Conservation (phyloP, 2,329 filamentous ascomycete species). For the Exophiala bonariae region DNA sequence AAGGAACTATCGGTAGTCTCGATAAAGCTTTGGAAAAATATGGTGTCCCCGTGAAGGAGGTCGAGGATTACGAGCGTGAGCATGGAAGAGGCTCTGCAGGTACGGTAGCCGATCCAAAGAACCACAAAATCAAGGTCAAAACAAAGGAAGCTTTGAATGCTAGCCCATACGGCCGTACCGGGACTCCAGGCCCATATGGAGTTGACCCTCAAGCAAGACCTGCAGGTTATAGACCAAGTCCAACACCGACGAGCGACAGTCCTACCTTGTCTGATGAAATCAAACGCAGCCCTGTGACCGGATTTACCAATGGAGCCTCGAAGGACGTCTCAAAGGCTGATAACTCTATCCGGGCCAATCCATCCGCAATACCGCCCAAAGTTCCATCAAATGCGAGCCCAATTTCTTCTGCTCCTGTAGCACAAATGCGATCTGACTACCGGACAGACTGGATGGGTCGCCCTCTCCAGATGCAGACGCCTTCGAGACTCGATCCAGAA, state of each 20-base stretch:
- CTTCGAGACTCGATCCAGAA: constrained; percentile 11
- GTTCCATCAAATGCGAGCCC: constrained; percentile 4
- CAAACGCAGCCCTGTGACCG: constrained; percentile 12
- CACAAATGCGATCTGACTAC: background rate
- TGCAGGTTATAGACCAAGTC: constrained; percentile 23
- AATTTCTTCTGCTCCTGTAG: constrained; percentile 4
- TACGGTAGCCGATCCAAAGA: constrained; percentile 29
- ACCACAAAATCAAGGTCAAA: constrained; percentile 27
- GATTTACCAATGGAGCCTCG: constrained; percentile 9
- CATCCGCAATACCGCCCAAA: constrained; percentile 1
- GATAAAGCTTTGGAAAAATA: constrained; percentile 28
- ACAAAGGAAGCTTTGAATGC: constrained; percentile 13
- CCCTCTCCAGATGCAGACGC: background rate
- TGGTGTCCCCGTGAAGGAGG: constrained; percentile 26
- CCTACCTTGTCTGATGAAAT: constrained; percentile 13
- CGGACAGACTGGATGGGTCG: constrained; percentile 8
- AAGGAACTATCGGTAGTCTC: constrained; percentile 29
- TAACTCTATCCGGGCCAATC: constrained; percentile 1
- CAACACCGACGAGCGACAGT: constrained; percentile 12
- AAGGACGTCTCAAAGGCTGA: constrained; percentile 2
- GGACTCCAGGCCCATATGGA: constrained; percentile 15
- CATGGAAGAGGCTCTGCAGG: constrained; percentile 27
- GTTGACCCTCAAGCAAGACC: constrained; percentile 22
- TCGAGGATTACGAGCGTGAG: constrained; percentile 26
- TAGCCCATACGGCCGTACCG: constrained; percentile 10